Percentiles rank a stretch among this genome's conserved stretches.
phyloP scores from a whole-genome alignment of 441 rosid genomes.

The Gossypium schwendimanii region DNA sequence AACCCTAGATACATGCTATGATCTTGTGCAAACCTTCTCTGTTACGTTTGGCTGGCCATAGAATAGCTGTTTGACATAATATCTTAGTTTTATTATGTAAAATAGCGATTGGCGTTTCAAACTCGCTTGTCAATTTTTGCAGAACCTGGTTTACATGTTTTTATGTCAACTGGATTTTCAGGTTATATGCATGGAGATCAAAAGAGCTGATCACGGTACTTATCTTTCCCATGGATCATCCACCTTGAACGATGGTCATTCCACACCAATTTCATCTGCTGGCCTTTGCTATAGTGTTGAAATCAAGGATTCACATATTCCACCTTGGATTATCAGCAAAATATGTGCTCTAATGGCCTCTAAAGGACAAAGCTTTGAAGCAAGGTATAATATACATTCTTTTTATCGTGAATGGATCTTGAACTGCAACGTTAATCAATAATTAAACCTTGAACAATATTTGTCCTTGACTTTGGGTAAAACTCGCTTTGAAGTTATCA shows the following conservation, averaged over 20 bases:
- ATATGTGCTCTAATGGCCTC: conserved; percentile 52
- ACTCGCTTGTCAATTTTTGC: conserved; percentile 1
- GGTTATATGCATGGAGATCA: conserved; percentile 75
- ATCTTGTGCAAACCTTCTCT: not conserved
- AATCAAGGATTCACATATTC: conserved; percentile 59
- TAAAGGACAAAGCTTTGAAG: conserved; percentile 59
- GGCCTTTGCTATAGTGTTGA: conserved; percentile 51
- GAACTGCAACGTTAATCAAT: not conserved
- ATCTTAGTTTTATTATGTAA: not conserved
- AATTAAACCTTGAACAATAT: not conserved
- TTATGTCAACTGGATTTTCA: conserved; percentile 28
- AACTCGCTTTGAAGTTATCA: not conserved
- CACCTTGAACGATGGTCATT: conserved; percentile 21
- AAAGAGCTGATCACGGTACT: conserved; percentile 30
- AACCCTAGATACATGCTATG: not conserved
- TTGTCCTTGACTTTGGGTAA: not conserved
- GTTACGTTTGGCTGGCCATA: not conserved
- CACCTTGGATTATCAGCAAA: conserved; percentile 79
- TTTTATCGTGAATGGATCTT: not conserved
- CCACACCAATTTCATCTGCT: conserved; percentile 18
- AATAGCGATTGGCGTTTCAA: not conserved
- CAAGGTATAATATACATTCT: conserved; percentile 45
- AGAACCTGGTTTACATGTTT: conserved; percentile 1
- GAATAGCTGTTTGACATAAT: not conserved
- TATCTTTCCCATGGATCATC: conserved; percentile 24